phyloP scores from a whole-genome alignment of 805 yeast species.

The Yarrowia bubula region DNA sequence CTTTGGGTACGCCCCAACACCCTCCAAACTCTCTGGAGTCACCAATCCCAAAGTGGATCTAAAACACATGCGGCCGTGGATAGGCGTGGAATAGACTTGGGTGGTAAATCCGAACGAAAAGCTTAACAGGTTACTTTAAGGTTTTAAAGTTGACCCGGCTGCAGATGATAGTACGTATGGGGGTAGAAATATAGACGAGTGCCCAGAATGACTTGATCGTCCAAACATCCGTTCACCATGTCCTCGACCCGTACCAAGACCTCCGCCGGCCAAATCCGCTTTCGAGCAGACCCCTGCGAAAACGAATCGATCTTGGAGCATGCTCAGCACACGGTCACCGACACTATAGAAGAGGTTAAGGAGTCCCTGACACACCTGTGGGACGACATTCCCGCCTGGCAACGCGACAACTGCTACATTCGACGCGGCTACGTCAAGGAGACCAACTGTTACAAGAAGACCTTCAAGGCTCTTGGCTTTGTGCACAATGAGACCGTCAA shows the following conservation, averaged over 20 bases:
- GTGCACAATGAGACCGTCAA: constrained; percentile 72
- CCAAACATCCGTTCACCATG: neutral
- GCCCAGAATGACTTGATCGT: neutral
- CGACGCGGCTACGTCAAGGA: constrained; percentile 61
- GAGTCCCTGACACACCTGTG: constrained; percentile 37
- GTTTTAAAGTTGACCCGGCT: neutral
- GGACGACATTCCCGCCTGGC: constrained; percentile 70
- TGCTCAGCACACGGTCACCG: constrained; percentile 11
- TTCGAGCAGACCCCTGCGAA: neutral
- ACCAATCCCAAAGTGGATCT: neutral
- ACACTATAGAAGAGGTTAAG: constrained; percentile 4
- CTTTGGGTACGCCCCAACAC: too few species aligned
- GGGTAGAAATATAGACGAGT: neutral
- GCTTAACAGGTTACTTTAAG: neutral
- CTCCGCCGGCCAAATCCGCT: neutral
- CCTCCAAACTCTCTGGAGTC: neutral
- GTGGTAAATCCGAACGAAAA: neutral
- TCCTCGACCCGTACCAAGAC: neutral
- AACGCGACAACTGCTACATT: constrained; percentile 68
- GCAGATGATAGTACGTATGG: neutral
- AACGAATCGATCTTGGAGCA: constrained; percentile 5
- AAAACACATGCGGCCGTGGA: constrained; percentile 14
- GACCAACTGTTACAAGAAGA: constrained; percentile 48
- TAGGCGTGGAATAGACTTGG: neutral
- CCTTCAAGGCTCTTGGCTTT: constrained; percentile 51